These are phyloP conservation scores for Fraxinus baroniana DNA, from an alignment of 305 asterid genomes.

Conservation along the genomic window DNA sequence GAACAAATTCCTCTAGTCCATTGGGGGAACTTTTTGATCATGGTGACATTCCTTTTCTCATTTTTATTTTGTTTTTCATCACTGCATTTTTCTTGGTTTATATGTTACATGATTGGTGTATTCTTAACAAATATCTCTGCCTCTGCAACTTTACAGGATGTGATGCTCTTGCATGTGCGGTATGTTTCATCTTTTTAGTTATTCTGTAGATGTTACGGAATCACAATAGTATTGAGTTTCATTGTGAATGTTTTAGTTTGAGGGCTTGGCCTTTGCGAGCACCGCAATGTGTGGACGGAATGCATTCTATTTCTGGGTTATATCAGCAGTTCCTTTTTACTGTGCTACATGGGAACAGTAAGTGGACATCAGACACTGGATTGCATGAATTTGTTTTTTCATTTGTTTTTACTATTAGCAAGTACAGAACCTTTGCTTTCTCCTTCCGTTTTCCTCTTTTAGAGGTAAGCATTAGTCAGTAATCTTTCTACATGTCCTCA, in stretches of 20 bases:
- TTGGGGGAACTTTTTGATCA: constrained; percentile 96
- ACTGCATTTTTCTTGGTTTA: constrained; percentile 8
- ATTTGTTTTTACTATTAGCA: neutral
- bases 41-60: constrained; percentile 43
- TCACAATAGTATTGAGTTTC: neutral
- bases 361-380: constrained; percentile 19
- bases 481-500: neutral
- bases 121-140: constrained; percentile 27
- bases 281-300: constrained; percentile 73
- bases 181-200: constrained; percentile 38
- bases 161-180: constrained; percentile 99
- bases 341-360: constrained; percentile 88
- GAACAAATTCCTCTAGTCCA: constrained; percentile 95
- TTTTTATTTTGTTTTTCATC: constrained; percentile 10
- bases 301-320: constrained; percentile 89
- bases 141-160: constrained; percentile 63
- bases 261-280: constrained; percentile 70
- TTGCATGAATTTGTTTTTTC: neutral
- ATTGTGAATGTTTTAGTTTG: constrained; percentile 51
- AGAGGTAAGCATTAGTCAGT: neutral
- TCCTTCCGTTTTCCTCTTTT: neutral
- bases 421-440: neutral
- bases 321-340: constrained; percentile 85
- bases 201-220: constrained; percentile 11
- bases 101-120: constrained; percentile 21